These are phyloP conservation scores for Emergomyces pasteurianus DNA, from an alignment of 2,329 filamentous ascomycete genomes.

Conservation along the genomic window DNA sequence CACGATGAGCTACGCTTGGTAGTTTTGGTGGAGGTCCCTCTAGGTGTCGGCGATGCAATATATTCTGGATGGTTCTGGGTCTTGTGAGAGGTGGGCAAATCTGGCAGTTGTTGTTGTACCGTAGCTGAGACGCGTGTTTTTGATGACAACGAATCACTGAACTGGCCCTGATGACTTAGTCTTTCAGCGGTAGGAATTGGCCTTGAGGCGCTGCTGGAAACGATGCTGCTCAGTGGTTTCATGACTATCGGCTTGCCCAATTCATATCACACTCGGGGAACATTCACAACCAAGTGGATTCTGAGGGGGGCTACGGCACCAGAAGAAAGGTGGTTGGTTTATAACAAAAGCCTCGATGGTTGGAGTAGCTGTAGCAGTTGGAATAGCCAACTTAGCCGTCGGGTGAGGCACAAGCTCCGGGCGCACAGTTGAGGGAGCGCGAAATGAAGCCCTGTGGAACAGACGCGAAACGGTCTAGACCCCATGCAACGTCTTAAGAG, in stretches of 20 bases:
- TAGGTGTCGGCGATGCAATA: background rate
- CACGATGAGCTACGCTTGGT: constrained; percentile 7
- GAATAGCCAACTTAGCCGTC: background rate
- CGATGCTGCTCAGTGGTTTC: background rate
- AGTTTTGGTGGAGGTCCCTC: constrained; percentile 2
- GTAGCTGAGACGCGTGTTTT: background rate
- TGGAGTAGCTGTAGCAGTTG: background rate
- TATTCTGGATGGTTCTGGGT: background rate
- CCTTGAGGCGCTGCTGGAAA: background rate
- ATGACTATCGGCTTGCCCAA: background rate
- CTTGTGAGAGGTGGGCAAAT: background rate
- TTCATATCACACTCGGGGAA: background rate
- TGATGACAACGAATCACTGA: background rate
- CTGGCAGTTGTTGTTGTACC: background rate
- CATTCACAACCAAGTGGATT: background rate
- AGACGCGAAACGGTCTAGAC: background rate
- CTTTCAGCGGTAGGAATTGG: background rate
- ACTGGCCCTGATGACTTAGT: background rate
- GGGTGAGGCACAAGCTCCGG: background rate
- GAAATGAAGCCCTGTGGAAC: background rate
- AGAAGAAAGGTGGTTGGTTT: background rate
- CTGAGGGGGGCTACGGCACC: background rate
- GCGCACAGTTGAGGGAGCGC: background rate
- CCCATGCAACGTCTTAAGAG: background rate
- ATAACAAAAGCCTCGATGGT: background rate